These are phyloP conservation scores for Prorocentrum cordatum DNA, from an alignment of 169 alveolate genomes.

Conservation along the genomic window DNA sequence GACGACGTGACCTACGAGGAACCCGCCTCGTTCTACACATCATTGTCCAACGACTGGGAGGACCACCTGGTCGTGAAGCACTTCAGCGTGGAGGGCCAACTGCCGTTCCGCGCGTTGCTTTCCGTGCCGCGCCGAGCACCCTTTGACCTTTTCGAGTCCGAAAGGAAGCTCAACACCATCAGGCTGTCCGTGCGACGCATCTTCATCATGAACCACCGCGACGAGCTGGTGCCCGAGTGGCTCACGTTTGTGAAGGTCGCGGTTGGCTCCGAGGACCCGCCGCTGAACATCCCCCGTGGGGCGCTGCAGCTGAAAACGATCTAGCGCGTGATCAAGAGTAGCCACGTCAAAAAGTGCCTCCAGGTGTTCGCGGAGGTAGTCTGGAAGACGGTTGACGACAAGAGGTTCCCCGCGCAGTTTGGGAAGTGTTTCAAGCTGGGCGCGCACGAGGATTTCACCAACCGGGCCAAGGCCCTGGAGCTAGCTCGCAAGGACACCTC, in stretches of 20 bases:
- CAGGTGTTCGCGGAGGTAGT: too few relatives aligned
- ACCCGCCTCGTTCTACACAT: conserved; percentile 95
- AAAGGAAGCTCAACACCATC: conserved; percentile 97
- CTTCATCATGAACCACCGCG: conserved; percentile 99
- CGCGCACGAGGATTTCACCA: too few relatives aligned
- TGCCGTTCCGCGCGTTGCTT: too few relatives aligned
- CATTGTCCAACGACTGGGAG: conserved; percentile 98
- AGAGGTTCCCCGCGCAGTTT: too few relatives aligned
- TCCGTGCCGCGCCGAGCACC: too few relatives aligned
- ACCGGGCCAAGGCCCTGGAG: too few relatives aligned
- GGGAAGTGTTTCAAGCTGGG: too few relatives aligned
- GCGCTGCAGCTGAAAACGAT: conserved; percentile 96
- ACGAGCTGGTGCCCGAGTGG: conserved; percentile 98
- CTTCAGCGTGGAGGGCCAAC: too few relatives aligned
- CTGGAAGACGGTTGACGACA: too few relatives aligned
- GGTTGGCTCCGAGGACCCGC: too few relatives aligned
- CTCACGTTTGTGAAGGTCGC: conserved; percentile 95
- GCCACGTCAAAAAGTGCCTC: conserved; percentile 94
- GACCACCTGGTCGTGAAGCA: conserved; percentile 96
- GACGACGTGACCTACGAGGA: conserved; percentile 97
- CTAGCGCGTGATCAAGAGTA: conserved; percentile 94
- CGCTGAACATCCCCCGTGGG: conserved; percentile 97
- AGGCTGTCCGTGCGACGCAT: conserved; percentile 97
- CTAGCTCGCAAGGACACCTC: too few relatives aligned
- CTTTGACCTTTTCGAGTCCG: too few relatives aligned